These are phyloP conservation scores for Diaporthe aspalathi DNA, from an alignment of 2,329 filamentous ascomycete genomes.

Conservation along the genomic window DNA sequence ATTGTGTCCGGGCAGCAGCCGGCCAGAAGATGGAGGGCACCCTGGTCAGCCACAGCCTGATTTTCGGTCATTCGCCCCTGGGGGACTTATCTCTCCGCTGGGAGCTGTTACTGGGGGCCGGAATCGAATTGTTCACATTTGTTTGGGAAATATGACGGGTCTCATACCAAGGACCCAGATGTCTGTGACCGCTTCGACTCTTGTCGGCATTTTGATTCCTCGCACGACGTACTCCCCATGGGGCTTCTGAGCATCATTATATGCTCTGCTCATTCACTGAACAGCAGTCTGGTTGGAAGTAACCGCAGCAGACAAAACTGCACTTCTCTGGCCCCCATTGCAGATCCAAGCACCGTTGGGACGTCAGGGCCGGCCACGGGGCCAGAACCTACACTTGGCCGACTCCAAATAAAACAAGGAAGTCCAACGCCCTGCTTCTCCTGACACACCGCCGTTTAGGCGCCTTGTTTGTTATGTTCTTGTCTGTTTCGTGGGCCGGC, in stretches of 20 bases:
- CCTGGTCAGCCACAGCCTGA: constrained; percentile 12
- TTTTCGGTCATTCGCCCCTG: too few species aligned
- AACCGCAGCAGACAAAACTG: neutral
- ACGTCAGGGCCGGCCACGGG: neutral
- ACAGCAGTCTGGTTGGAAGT: neutral
- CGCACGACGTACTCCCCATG: neutral
- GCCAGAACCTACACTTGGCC: neutral
- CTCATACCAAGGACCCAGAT: neutral
- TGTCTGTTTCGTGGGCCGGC: neutral
- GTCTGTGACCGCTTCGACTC: constrained; percentile 1
- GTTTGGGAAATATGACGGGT: neutral
- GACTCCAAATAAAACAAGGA: neutral
- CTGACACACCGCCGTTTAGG: constrained; percentile 1
- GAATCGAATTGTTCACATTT: neutral
- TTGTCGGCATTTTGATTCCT: neutral
- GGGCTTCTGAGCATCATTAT: neutral
- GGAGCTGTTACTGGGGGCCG: too few species aligned
- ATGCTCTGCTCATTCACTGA: constrained; percentile 6
- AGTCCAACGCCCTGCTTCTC: neutral
- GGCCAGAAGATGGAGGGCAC: neutral
- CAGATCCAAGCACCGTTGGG: constrained; percentile 5
- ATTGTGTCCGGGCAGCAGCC: too few species aligned
- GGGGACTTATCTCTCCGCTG: neutral
- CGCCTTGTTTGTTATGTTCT: too few species aligned
- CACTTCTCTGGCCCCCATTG: neutral